Conservation (phyloP, 176 grass and related monocot species). For the Otatea glauca region DNA sequence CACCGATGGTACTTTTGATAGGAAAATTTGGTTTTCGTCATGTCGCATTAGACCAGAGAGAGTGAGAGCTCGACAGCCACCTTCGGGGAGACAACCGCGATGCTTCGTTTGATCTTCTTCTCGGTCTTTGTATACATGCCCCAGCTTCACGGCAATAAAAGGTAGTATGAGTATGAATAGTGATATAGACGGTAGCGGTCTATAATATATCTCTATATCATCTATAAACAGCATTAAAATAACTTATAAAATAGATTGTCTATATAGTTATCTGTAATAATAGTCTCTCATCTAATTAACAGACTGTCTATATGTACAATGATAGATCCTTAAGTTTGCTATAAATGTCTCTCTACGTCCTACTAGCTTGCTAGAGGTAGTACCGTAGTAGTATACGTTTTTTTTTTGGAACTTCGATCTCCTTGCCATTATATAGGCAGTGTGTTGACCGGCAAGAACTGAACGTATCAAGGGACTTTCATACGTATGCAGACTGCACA, state of each 20-base stretch:
- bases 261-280: no score
- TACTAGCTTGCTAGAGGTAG: not conserved
- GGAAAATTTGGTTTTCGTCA: not conserved
- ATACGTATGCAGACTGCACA: not conserved
- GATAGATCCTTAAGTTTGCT: not conserved
- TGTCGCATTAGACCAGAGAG: not conserved
- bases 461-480: not conserved
- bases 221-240: no score
- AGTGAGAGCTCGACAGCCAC: not conserved
- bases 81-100: constrained; percentile 28
- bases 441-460: not conserved
- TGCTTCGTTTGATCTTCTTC: constrained; percentile 11
- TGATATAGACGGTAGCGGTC: no score
- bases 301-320: no score
- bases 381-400: not conserved
- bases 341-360: not conserved
- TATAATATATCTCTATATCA: no score
- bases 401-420: not conserved
- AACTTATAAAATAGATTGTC: no score
- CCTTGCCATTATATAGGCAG: not conserved
- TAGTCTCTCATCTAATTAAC: no score
- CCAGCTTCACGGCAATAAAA: constrained; percentile 16
- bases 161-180: no score
- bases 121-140: constrained; percentile 15
- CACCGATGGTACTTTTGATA: not conserved